A percentile compares a stretch with the other conserved stretches of the same genome.
Conservation (phyloP, 345 rosid species). For the Hibiscus syriacus region DNA sequence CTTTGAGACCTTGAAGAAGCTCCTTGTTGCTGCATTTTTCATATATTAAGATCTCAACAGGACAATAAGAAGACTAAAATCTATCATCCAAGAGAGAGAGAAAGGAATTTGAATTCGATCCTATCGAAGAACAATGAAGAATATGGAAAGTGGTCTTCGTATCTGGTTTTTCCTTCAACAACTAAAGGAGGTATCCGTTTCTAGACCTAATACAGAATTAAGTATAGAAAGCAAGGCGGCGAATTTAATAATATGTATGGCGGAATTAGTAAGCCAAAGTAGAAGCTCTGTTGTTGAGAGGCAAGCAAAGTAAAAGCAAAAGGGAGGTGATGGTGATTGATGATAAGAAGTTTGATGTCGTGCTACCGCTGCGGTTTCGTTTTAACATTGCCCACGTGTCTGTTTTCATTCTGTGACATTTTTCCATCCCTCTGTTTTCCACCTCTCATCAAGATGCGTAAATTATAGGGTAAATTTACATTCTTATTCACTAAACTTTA, state of each 20-base stretch:
- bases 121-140: not conserved
- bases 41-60: too few species aligned
- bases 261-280: not conserved
- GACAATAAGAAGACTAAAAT: too few species aligned
- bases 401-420: not conserved
- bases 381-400: not conserved
- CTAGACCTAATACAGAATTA: not conserved
- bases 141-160: too few species aligned
- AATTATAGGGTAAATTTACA: too few species aligned
- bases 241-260: not conserved
- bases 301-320: too few species aligned
- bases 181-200: not conserved
- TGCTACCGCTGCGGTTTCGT: not conserved
- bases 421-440: too few species aligned
- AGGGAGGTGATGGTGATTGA: not conserved
- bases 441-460: too few species aligned
- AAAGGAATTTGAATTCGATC: not conserved
- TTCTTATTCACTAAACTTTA: too few species aligned
- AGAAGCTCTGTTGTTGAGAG: not conserved
- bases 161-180: not conserved
- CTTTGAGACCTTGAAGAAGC: too few species aligned
- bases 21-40: too few species aligned
- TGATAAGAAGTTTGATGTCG: too few species aligned
- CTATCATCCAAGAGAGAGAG: not conserved
- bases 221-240: not conserved